Evolutionary conservation across 306 rosid genomes (phyloP).

Genomic region (Quercus ilex): DNA sequence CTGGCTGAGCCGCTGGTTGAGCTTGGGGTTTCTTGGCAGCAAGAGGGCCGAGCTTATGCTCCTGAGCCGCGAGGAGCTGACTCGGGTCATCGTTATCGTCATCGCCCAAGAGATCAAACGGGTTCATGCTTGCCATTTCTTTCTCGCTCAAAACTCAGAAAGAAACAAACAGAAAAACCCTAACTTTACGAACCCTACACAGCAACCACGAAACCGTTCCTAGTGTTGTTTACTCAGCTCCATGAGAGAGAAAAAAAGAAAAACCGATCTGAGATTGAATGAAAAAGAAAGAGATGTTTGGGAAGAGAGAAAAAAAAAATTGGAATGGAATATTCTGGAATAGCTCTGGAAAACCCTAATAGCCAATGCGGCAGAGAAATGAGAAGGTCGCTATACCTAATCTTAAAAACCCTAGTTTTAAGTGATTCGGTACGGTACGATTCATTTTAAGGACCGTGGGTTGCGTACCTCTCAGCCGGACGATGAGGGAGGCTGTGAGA

Average conservation of each 20-base stretch:
- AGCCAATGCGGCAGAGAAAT: slow-evolving; percentile 40
- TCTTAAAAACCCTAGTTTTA: slow-evolving; percentile 45
- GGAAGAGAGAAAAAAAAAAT: neutral
- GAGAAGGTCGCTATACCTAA: slow-evolving; percentile 21
- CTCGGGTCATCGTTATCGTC: slow-evolving; percentile 57
- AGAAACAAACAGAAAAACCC: slow-evolving; percentile 11
- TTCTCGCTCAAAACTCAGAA: slow-evolving; percentile 6
- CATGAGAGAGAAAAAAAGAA: slow-evolving; percentile 17
- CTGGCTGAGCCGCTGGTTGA: slow-evolving; percentile 23
- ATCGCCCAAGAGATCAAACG: slow-evolving; percentile 56
- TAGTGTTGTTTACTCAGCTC: slow-evolving; percentile 23
- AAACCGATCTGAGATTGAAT: neutral
- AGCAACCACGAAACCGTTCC: slow-evolving; percentile 31
- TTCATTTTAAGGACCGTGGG: neutral
- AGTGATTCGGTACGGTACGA: slow-evolving; percentile 4
- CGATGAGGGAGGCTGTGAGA: too few species aligned
- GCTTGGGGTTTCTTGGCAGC: slow-evolving; percentile 36
- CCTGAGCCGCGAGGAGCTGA: slow-evolving; percentile 43
- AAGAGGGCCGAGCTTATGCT: slow-evolving; percentile 18
- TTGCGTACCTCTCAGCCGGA: too few species aligned
- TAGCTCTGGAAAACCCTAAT: slow-evolving; percentile 36
- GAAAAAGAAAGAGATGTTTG: neutral
- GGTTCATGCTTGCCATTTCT: slow-evolving; percentile 57
- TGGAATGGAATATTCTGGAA: neutral
- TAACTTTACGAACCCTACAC: slow-evolving; percentile 15